Base-by-base conservation (phyloP, 1,284 basidiomycete species). In the Ceratobasidium sp. region DNA sequence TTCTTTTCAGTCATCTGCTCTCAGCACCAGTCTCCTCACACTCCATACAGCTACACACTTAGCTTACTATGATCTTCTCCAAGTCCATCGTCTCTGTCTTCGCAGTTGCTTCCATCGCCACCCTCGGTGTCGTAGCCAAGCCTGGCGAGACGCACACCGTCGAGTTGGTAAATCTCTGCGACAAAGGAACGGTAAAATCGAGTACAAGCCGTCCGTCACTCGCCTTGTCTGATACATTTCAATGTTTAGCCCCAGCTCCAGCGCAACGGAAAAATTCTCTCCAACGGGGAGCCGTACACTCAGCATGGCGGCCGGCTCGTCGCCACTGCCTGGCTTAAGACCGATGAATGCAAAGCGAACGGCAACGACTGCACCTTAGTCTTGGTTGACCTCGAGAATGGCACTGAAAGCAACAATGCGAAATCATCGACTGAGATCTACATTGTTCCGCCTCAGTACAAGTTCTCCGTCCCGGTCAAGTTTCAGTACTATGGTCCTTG, bases 181-280 rank as follows among this genome's bases (percentile, higher is more conserved):
- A 7, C 10, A 42, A 42, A 10, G 61, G 61, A 26, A 64, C 38
- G 6, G 61, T 64, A 15, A 64, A 38, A n/a, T 28, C 1, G 5
- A 6, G 7, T 42, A 17, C 17, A 44, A 15, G 38, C 6, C 17
- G 17, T 10, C 17, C 38, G 17, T 44, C 10, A 33, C n/a, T 10
- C 13, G 7, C 61, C 23, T n/a, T 10, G 38, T n/a, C 61, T n/a
- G 20, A 42, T 15, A 20, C 17, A 12, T n/a, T 46, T 26, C n/a
- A n/a, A n/a, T 10, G 5, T 44, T 64, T 40, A 64, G 61, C 61
- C 61, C 38, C 26, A 64, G 61, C 61, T 44, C 61, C 61, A 64
- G 33, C 61, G 61, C 15, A 64, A 64, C 17, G 61, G 61, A 10
- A 42, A 64, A 17, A 64, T 64, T 15, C 61, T 64, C 10, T 38